These are phyloP conservation scores for Sodiomyces alkalinus DNA, from an alignment of 2,329 filamentous ascomycete species.

Conservation along the genomic window DNA sequence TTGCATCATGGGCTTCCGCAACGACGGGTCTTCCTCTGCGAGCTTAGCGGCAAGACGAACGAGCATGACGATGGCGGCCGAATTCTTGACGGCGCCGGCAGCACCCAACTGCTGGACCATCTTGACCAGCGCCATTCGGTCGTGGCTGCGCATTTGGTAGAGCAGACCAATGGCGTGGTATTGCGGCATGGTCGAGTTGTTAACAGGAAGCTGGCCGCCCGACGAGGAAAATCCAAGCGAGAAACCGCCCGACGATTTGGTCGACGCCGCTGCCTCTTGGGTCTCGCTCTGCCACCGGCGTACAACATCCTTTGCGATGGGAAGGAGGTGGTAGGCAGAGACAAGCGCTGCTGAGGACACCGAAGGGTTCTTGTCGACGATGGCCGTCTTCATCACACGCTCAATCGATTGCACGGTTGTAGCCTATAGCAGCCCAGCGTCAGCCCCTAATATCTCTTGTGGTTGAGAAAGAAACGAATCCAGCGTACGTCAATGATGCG, in stretches of 20 bases:
- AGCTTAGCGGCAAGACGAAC: conserved; percentile 87
- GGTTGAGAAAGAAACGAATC: too few relatives aligned
- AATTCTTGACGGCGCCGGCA: conserved; percentile 85
- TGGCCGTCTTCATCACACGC: conserved; percentile 95
- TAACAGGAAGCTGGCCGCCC: conserved; percentile 59
- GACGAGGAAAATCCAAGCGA: conserved; percentile 79
- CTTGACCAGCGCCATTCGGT: conserved; percentile 96
- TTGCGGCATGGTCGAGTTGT: conserved; percentile 94
- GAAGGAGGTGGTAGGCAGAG: conserved; percentile 93
- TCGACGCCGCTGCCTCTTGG: conserved; percentile 83
- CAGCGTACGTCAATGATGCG: conserved; percentile 84
- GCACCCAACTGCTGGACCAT: conserved; percentile 99
- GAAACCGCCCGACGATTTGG: conserved; percentile 80
- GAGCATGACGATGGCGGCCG: conserved; percentile 80
- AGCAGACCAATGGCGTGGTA: conserved; percentile 96
- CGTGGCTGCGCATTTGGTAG: conserved; percentile 95
- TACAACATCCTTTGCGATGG: conserved; percentile 89
- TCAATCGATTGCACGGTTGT: conserved; percentile 96
- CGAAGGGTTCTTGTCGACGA: conserved; percentile 96
- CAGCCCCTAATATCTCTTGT: too few relatives aligned
- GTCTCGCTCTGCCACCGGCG: conserved; percentile 97
- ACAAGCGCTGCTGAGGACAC: conserved; percentile 93
- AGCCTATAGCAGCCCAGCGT: conserved; percentile 52
- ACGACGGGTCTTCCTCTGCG: conserved; percentile 77
- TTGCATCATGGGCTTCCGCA: conserved; percentile 93